Percentiles rank a stretch among this genome's conserved stretches.
These are phyloP conservation scores for Beauveria caledonica DNA, from an alignment of 2,329 filamentous ascomycete species.

Conservation along the genomic window DNA sequence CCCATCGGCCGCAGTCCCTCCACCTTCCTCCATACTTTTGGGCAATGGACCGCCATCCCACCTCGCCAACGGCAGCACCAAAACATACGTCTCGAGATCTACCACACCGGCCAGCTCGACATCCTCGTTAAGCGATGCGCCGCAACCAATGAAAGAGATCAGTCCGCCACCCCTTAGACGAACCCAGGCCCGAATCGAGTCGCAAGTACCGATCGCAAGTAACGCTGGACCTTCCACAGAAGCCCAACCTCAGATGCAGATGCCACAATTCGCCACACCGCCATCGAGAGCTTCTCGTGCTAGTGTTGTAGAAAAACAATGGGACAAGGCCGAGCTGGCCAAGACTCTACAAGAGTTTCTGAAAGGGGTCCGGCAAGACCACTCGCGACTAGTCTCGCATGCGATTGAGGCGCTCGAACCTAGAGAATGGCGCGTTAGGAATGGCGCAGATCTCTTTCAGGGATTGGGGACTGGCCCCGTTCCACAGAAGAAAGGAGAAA, in stretches of 20 bases:
- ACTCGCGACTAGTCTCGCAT: conserved; percentile 37
- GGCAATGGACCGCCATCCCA: conserved; percentile 5
- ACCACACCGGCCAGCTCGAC: background rate
- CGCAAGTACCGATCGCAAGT: background rate
- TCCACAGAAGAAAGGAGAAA: conserved; percentile 28
- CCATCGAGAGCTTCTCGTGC: conserved; percentile 1
- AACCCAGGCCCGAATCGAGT: conserved; percentile 1
- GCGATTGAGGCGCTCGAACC: conserved; percentile 37
- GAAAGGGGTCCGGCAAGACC: conserved; percentile 36
- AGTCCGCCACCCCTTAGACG: conserved; percentile 24
- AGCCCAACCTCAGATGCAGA: conserved; percentile 1
- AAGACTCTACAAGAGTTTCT: conserved; percentile 29
- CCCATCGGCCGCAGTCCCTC: background rate
- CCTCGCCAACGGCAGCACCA: background rate
- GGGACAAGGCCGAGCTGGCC: background rate
- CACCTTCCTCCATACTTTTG: background rate
- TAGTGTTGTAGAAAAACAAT: background rate
- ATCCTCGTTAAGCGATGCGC: background rate
- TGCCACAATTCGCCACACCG: conserved; percentile 11
- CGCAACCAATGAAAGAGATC: conserved; percentile 11
- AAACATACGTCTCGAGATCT: background rate
- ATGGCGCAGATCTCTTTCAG: conserved; percentile 41
- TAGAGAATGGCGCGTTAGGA: conserved; percentile 30
- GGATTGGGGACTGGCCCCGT: conserved; percentile 30
- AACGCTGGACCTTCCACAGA: conserved; percentile 11